Conservation (phyloP, 2,329 filamentous ascomycete genomes). For the Biscogniauxia sp. region DNA sequence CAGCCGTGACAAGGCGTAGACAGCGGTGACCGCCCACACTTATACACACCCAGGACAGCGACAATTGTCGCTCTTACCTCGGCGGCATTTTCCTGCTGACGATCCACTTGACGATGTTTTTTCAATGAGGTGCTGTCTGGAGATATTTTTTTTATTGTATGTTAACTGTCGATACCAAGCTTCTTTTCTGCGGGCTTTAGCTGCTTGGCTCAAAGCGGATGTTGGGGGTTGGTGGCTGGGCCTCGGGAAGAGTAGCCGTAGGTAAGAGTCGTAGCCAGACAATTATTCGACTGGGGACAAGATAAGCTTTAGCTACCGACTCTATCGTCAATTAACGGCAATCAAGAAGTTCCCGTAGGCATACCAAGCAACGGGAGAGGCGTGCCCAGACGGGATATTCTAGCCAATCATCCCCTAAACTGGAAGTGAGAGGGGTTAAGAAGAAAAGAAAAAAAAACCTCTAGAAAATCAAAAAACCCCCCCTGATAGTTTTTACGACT, state of each 20-base stretch:
- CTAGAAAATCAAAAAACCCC: neutral
- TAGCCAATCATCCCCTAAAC: neutral
- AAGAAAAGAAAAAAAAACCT: neutral
- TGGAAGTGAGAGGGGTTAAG: neutral
- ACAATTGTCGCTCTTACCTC: neutral
- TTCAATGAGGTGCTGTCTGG: constrained; percentile 1
- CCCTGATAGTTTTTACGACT: neutral
- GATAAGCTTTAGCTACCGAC: neutral
- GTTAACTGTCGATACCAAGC: neutral
- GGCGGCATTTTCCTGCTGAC: neutral
- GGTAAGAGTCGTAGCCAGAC: neutral
- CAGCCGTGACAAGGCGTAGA: neutral
- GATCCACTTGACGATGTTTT: neutral
- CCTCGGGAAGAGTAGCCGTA: no score
- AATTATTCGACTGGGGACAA: neutral
- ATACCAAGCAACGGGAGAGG: neutral
- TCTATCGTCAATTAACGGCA: neutral
- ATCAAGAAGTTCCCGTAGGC: neutral
- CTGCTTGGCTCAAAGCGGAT: neutral
- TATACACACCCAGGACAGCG: neutral
- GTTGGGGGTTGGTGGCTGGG: neutral
- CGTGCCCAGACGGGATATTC: neutral
- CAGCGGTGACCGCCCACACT: neutral
- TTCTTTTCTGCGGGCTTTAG: neutral
- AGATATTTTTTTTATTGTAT: constrained; percentile 1